A percentile compares a stretch with the other conserved stretches of the same genome.
phyloP scores from a whole-genome alignment of 148 eudicot genomes.

The Vaccinium macrocarpon region DNA sequence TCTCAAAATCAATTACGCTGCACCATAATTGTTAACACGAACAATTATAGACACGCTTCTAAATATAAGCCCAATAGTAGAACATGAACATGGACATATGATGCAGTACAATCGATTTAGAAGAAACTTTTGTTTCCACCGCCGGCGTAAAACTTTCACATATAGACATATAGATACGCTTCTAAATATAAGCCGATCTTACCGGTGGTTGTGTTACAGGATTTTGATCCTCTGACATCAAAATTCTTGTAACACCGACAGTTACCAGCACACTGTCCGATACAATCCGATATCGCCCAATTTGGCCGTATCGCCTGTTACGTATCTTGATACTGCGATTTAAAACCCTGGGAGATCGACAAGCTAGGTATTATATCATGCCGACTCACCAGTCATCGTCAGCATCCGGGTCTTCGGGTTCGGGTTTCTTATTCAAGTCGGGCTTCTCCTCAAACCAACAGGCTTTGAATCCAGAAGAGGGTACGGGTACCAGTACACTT shows the following conservation, averaged over 20 bases:
- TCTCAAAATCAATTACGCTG: too few species aligned
- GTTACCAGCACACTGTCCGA: neutral
- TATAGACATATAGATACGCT: neutral
- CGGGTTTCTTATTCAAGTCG: conserved; percentile 81
- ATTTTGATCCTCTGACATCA: neutral
- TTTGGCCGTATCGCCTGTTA: neutral
- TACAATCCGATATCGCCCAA: neutral
- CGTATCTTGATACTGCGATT: neutral
- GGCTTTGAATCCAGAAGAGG: conserved; percentile 17
- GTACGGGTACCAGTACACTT: neutral
- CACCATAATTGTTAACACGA: too few species aligned
- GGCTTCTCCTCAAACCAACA: conserved; percentile 58
- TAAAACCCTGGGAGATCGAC: neutral
- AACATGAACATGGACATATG: too few species aligned
- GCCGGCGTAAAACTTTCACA: neutral
- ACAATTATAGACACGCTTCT: too few species aligned
- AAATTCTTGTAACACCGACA: neutral
- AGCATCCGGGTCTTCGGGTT: conserved; percentile 58
- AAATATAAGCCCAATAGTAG: too few species aligned
- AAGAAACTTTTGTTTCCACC: too few species aligned
- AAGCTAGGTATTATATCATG: neutral
- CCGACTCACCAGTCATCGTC: conserved; percentile 17
- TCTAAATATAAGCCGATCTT: too few species aligned
- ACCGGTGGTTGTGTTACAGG: neutral
- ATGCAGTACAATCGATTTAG: too few species aligned